Percentiles rank a stretch among this genome's conserved stretches.
These are phyloP conservation scores for Cyberlindnera lachancei DNA, from an alignment of 805 yeast genomes.

Conservation along the genomic window DNA sequence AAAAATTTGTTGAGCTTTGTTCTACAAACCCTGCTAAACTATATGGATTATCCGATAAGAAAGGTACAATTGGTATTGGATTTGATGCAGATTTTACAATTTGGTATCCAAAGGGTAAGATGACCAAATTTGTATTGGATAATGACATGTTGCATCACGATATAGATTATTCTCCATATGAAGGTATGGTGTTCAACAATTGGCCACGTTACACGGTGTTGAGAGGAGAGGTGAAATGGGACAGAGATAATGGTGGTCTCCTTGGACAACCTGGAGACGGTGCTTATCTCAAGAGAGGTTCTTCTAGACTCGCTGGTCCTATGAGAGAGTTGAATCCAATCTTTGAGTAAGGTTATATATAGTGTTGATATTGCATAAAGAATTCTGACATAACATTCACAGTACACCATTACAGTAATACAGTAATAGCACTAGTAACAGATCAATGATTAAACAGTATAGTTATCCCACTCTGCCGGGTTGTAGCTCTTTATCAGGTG, in stretches of 20 bases:
- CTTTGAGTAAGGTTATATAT: too few species aligned
- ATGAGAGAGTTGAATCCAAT: slow-evolving; percentile 17
- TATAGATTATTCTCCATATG: slow-evolving; percentile 34
- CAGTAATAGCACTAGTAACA: too few species aligned
- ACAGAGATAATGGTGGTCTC: slow-evolving; percentile 20
- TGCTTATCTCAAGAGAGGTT: slow-evolving; percentile 22
- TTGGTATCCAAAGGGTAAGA: slow-evolving; percentile 36
- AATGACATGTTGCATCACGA: slow-evolving; percentile 29
- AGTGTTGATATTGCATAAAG: too few species aligned
- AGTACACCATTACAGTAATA: too few species aligned
- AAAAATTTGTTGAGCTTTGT: slow-evolving; percentile 37
- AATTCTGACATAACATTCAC: too few species aligned
- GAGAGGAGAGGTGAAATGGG: slow-evolving; percentile 30
- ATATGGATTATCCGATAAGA: slow-evolving; percentile 33
- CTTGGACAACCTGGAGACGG: slow-evolving; percentile 17
- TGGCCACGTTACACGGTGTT: slow-evolving; percentile 41
- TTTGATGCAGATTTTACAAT: slow-evolving; percentile 41
- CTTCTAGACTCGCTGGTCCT: slow-evolving; percentile 19
- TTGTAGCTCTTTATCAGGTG: too few species aligned
- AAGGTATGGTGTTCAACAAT: slow-evolving; percentile 32
- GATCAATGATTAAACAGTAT: too few species aligned
- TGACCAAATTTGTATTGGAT: slow-evolving; percentile 20
- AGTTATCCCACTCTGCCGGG: too few species aligned
- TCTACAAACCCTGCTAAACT: slow-evolving; percentile 39
- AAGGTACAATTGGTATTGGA: slow-evolving; percentile 40